Base-by-base conservation (phyloP, 441 rosid genomes). In the Populus hybrid region DNA sequence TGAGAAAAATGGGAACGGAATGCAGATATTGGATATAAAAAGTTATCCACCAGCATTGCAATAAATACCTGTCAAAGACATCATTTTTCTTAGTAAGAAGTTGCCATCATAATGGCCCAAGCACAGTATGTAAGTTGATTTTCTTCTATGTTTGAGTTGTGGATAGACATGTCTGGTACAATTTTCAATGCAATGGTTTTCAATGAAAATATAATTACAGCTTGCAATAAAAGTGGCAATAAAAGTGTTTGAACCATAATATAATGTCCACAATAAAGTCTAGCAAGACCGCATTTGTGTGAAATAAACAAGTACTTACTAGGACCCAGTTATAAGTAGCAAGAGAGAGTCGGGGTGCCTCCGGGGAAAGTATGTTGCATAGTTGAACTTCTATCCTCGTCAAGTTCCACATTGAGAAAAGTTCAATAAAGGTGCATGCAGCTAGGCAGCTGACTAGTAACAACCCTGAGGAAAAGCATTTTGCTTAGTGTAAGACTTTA, bases 401-500 rank as follows among this genome's bases (percentile, higher is more conserved):
- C 89, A 97, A 89, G 86, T 95, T 97, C 99, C 99, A 97, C 99
- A 97, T 91, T 34, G 99, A 92, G 57, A 93, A 83, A 82, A 97
- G 99, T 75, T 95, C 99, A 2, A 57, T 76, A 78, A 87, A 70
- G 40, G 99, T 89, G 87, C 98, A 97, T 23, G 81, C 73, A 65
- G 95, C 89, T 78, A 90, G 88, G 88, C 87, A 72, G 75, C 87
- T 86, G 42, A 90, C 97, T 79, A 93, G 85, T 76, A 90, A 74
- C 90, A 97, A 88, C 69, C 99, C 99, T 97, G 90, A 74, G 78
- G 12, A 84, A 72, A 84, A 69, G 72, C 63, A 83, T 71, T 81
- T 80, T 70, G 36, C 66, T 73, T 70, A 73, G 78, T 70, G 67
- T 86, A 72, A 85, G 80, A 77, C 54, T 23, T 67, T 30, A 30